Base-by-base conservation (phyloP, 805 yeast genomes). In the Saccharomycopsis fibuligera region DNA sequence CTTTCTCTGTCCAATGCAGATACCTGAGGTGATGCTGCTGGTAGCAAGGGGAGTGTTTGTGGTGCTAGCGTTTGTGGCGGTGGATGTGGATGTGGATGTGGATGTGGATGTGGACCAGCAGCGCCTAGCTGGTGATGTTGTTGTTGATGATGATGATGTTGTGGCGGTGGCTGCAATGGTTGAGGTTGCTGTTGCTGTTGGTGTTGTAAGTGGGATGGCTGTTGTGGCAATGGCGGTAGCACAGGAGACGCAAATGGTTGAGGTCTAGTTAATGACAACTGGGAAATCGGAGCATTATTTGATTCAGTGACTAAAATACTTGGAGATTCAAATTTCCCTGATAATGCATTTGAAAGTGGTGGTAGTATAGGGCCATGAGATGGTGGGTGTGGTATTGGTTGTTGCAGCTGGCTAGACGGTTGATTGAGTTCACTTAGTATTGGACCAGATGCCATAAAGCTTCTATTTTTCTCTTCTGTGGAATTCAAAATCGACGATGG, bases 391-490 rank as follows among this genome's bases (percentile, higher is more conserved):
- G n/a, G 8, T n/a, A 6, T 8, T 22, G 44, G 6, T n/a, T 2
- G n/a, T 5, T 9, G 8, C 9, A 6, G 12, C 10, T 14, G 27
- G 17, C 6, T 10, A 17, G 44, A 39, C 2, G 23, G n/a, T 6
- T 35, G 43, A 9, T 38, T 45, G 31, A 48, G 47, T 44, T 54
- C 57, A 33, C 50, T 46, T 4, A 46, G 35, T 16, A 44, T 43
- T 16, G 56, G 57, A 21, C n/a, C n/a, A n/a, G n/a, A n/a, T n/a
- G n/a, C n/a, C n/a, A n/a, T n/a, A n/a, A n/a, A n/a, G n/a, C n/a
- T n/a, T n/a, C n/a, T n/a, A n/a, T n/a, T n/a, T n/a, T n/a, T n/a
- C n/a, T n/a, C n/a, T n/a, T n/a, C n/a, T n/a, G n/a, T n/a, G n/a
- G n/a, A n/a, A n/a, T n/a, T n/a, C n/a, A n/a, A n/a, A n/a, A n/a